Evolutionary conservation across 1,284 basidiomycete genomes (phyloP).

Genomic region (Cutaneotrichosporon arboriforme): DNA sequence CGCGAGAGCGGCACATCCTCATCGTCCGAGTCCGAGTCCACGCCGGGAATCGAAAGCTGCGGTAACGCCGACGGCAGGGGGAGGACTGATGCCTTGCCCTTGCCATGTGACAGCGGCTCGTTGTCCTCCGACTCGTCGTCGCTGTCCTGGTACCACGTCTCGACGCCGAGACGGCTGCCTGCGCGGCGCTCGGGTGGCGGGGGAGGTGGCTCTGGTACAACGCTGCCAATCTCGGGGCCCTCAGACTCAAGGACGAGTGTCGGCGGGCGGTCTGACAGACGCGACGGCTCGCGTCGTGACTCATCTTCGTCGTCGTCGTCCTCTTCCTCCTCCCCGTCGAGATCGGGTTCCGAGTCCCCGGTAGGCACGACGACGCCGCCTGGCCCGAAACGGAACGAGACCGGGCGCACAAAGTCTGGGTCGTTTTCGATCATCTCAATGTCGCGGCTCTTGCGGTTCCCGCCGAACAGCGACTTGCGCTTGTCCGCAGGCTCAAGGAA

Average conservation of each 20-base stretch:
- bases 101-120: background rate
- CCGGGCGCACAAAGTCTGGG: slow-evolving; percentile 2
- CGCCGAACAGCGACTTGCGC: slow-evolving; percentile 5
- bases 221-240: background rate
- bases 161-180: slow-evolving; percentile 13
- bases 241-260: slow-evolving; percentile 7
- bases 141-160: slow-evolving; percentile 16
- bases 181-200: slow-evolving; percentile 3
- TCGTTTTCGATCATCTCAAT: slow-evolving; percentile 4
- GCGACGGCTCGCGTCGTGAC: background rate
- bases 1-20: slow-evolving; percentile 31
- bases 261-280: slow-evolving; percentile 6
- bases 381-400: background rate
- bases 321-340: slow-evolving; percentile 3
- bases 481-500: background rate
- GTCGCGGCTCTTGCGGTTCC: background rate
- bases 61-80: slow-evolving; percentile 1
- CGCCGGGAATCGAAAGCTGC: background rate
- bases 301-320: background rate
- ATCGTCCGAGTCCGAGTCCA: slow-evolving; percentile 15
- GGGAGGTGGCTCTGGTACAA: background rate
- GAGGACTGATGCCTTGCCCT: slow-evolving; percentile 7
- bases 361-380: background rate
- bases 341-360: background rate
- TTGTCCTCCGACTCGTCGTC: slow-evolving; percentile 14